phyloP scores from a whole-genome alignment of 805 yeast species.

The Grigorovia humatica region DNA sequence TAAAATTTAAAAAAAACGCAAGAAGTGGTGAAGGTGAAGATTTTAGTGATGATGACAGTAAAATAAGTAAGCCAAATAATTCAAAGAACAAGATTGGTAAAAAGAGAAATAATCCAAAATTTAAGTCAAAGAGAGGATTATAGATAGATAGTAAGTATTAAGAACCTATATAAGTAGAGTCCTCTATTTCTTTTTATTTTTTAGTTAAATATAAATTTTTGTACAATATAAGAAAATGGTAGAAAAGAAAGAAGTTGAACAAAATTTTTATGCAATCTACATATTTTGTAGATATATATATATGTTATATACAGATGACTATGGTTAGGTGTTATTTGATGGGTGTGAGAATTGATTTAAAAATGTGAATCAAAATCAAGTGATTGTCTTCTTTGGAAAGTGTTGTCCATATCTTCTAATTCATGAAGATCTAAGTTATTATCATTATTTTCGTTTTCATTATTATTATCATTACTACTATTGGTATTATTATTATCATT shows the following conservation, averaged over 20 bases:
- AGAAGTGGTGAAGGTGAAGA: constrained; percentile 36
- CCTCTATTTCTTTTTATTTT: neutral
- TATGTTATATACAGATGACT: neutral
- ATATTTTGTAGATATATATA: too few relatives aligned
- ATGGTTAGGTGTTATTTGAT: too few relatives aligned
- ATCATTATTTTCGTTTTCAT: constrained; percentile 1
- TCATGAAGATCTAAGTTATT: constrained; percentile 21
- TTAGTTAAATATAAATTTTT: too few relatives aligned
- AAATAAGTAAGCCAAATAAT: constrained; percentile 2
- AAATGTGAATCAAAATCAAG: constrained; percentile 12
- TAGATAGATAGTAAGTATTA: constrained; percentile 3
- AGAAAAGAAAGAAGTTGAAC: too few relatives aligned
- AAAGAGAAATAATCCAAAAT: constrained; percentile 20
- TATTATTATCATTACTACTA: constrained; percentile 3
- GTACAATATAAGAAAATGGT: too few relatives aligned
- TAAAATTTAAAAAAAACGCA: constrained; percentile 69
- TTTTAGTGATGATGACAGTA: constrained; percentile 39
- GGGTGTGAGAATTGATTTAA: neutral
- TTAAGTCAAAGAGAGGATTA: constrained; percentile 23
- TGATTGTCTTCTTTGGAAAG: constrained; percentile 27
- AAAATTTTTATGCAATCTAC: too few relatives aligned
- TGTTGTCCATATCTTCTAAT: constrained; percentile 25
- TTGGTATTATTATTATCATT: neutral
- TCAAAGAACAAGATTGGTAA: constrained; percentile 20
- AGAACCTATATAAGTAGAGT: neutral